Conservation (phyloP, 2,329 filamentous ascomycete species). For the Penicillium sp. region DNA sequence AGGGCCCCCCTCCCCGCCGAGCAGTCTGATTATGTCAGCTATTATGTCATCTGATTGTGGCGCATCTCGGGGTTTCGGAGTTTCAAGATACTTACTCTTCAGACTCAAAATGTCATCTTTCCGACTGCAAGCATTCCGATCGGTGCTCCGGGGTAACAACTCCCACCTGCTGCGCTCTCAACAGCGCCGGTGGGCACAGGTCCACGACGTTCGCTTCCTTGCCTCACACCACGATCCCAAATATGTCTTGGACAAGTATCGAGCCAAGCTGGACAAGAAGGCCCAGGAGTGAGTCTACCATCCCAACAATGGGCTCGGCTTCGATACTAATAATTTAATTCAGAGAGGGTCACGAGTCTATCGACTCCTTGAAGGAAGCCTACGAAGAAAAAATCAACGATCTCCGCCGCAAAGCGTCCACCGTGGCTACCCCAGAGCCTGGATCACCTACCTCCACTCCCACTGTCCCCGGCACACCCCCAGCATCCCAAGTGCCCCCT, state of each 20-base stretch:
- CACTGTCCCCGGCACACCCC: constrained; percentile 37
- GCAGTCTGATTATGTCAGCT: neutral
- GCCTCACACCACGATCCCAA: constrained; percentile 68
- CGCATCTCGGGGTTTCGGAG: constrained; percentile 1
- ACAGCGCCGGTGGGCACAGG: constrained; percentile 85
- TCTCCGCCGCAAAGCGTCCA: constrained; percentile 66
- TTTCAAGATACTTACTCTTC: neutral
- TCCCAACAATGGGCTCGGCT: neutral
- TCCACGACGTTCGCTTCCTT: constrained; percentile 88
- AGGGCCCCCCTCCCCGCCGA: too few species aligned
- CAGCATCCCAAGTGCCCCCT: constrained; percentile 38
- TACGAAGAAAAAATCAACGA: constrained; percentile 81
- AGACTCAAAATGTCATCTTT: constrained; percentile 50
- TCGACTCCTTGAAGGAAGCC: constrained; percentile 65
- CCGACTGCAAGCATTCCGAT: constrained; percentile 51
- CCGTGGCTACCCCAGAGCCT: constrained; percentile 51
- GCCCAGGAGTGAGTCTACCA: constrained; percentile 59
- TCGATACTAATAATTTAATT: constrained; percentile 48
- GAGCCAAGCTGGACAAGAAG: constrained; percentile 78
- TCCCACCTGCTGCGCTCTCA: constrained; percentile 31
- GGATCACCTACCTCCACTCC: constrained; percentile 20
- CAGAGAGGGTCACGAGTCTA: constrained; percentile 63
- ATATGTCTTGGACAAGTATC: constrained; percentile 78
- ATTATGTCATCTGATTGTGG: constrained; percentile 11
- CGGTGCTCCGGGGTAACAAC: constrained; percentile 38